Evolutionary conservation across 768 basidiomycete genomes (phyloP).

Genomic region (Polyporus arcularius): DNA sequence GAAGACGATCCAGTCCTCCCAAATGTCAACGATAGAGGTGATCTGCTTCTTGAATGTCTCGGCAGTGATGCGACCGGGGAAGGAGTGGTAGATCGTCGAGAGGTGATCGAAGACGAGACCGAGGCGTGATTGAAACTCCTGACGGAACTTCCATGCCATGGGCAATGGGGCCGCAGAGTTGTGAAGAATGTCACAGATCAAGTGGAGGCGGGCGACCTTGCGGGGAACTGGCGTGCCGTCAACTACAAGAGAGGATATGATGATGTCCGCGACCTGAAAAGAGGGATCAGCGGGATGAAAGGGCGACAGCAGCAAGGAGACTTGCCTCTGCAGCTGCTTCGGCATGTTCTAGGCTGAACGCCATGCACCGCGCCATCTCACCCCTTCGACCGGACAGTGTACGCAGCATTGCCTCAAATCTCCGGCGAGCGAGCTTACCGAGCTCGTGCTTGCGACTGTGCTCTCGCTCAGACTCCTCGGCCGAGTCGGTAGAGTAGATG

Average conservation of each 20-base stretch:
- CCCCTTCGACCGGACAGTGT: slow-evolving; percentile 83
- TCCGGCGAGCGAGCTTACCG: slow-evolving; percentile 74
- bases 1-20: slow-evolving; percentile 99
- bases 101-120: slow-evolving; percentile 97
- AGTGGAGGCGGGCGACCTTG: slow-evolving; percentile 91
- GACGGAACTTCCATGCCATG: slow-evolving; percentile 96
- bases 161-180: slow-evolving; percentile 94
- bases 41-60: slow-evolving; percentile 96
- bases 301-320: slow-evolving; percentile 5
- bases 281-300: slow-evolving; percentile 2
- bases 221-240: slow-evolving; percentile 96
- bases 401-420: slow-evolving; percentile 91
- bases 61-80: slow-evolving; percentile 94
- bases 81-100: slow-evolving; percentile 91
- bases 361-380: slow-evolving; percentile 93
- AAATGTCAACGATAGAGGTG: slow-evolving; percentile 84
- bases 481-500: slow-evolving; percentile 89
- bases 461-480: slow-evolving; percentile 91
- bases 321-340: slow-evolving; percentile 91
- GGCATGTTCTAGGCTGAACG: slow-evolving; percentile 95
- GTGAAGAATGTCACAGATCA: slow-evolving; percentile 97
- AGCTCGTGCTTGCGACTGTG: slow-evolving; percentile 73
- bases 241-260: slow-evolving; percentile 84
- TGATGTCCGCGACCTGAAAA: slow-evolving; percentile 81
- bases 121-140: slow-evolving; percentile 88